Evolutionary conservation across 78 protist species (phyloP).

Genomic region (Polysphondylium violaceum): DNA sequence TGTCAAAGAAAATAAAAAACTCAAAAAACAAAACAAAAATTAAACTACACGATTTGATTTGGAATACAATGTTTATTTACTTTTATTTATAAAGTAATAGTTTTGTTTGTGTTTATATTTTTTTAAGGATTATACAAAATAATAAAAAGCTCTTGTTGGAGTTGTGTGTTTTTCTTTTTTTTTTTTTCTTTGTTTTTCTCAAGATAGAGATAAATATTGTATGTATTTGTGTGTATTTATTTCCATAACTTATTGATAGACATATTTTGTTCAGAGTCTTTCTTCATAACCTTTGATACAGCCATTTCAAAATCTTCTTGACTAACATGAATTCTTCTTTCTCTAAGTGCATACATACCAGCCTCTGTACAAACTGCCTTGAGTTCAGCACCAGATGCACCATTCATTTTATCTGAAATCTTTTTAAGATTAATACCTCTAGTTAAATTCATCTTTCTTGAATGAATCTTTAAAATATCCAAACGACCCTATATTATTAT

Average conservation of each 20-base stretch:
- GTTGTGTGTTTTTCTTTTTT: not conserved
- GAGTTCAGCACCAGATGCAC: conserved; percentile 99
- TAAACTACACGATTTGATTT: no score
- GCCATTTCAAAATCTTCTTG: conserved; percentile 99
- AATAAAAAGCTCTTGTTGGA: not conserved
- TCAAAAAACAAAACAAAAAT: no score
- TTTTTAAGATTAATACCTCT: conserved; percentile 97
- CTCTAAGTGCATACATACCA: conserved; percentile 99
- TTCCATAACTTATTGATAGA: conserved; percentile 96
- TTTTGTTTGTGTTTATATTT: no score
- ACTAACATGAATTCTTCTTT: conserved; percentile 98
- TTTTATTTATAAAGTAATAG: no score
- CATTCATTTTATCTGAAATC: conserved; percentile 93
- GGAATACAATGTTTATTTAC: no score
- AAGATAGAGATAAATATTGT: no score
- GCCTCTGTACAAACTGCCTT: conserved; percentile 99
- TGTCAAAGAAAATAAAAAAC: no score
- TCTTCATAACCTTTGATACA: conserved; percentile 98
- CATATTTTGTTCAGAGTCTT: conserved; percentile 97
- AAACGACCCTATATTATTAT: conserved; percentile 88
- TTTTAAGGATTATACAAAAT: no score
- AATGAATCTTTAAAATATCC: conserved; percentile 99
- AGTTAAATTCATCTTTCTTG: conserved; percentile 98
- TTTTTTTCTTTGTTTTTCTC: conserved; percentile 4
- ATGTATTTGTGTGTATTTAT: conserved; percentile 79